These are phyloP conservation scores for Eucalyptus caleyi DNA, from an alignment of 345 rosid species.

Conservation along the genomic window DNA sequence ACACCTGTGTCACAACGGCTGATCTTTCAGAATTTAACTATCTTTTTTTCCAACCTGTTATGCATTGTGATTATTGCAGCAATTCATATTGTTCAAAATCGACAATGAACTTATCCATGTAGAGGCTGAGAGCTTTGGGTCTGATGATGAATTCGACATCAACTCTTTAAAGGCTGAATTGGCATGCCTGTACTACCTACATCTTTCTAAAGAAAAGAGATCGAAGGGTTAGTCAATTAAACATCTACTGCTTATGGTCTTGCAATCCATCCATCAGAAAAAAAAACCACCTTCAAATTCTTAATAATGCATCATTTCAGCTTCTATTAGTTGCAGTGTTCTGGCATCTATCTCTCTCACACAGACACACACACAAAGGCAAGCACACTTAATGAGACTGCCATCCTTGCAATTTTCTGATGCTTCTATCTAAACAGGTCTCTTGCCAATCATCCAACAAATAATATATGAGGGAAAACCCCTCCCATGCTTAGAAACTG, in stretches of 20 bases:
- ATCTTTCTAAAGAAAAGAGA: constrained; percentile 65
- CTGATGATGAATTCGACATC: constrained; percentile 17
- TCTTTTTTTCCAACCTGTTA: not conserved
- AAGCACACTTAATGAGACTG: not conserved
- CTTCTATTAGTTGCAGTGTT: not conserved
- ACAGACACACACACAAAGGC: not conserved
- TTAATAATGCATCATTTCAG: not conserved
- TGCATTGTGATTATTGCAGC: constrained; percentile 30
- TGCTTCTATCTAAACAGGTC: constrained; percentile 26
- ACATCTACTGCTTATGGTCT: not conserved
- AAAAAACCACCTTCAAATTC: not conserved
- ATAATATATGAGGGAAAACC: constrained; percentile 40
- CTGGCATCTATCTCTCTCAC: not conserved
- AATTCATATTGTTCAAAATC: constrained; percentile 38
- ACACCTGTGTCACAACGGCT: not conserved
- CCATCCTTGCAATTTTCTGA: not conserved
- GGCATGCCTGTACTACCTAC: constrained; percentile 73
- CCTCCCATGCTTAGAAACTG: constrained; percentile 32
- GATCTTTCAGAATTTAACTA: not conserved
- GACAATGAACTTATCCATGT: constrained; percentile 27
- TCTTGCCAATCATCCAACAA: constrained; percentile 76
- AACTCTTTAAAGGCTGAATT: constrained; percentile 70
- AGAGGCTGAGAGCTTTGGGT: constrained; percentile 20
- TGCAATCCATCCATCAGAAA: not conserved
- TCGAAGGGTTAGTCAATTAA: constrained; percentile 43